Percentiles rank a stretch among this genome's conserved stretches.
These are phyloP conservation scores for Rhizomucor miehei DNA, from an alignment of 371 early-diverging fungal species.

Conservation along the genomic window DNA sequence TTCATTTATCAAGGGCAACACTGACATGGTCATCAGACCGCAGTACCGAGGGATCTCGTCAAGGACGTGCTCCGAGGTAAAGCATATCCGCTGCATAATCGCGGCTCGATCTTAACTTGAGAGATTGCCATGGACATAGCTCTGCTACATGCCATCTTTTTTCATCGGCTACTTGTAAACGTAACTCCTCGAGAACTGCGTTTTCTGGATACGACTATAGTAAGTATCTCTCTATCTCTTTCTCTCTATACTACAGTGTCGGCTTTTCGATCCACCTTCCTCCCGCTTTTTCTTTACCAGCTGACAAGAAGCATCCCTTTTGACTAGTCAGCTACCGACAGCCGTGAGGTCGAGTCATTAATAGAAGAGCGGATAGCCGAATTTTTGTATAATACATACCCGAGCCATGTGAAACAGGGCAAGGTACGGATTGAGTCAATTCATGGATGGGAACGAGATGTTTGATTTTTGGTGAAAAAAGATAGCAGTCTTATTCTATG, in stretches of 20 bases:
- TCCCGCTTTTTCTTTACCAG: no score
- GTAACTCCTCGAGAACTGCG: constrained; percentile 73
- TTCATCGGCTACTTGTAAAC: constrained; percentile 77
- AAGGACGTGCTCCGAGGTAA: constrained; percentile 66
- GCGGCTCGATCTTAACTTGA: not conserved
- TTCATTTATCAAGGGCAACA: not conserved
- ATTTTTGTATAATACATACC: constrained; percentile 34
- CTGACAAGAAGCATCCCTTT: not conserved
- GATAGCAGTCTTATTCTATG: constrained; percentile 72
- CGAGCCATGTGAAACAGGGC: constrained; percentile 25
- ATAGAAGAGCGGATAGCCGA: constrained; percentile 41
- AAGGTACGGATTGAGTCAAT: constrained; percentile 28
- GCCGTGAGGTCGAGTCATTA: constrained; percentile 30
- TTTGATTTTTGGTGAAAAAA: constrained; percentile 2
- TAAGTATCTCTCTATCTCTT: constrained; percentile 35
- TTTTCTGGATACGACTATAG: constrained; percentile 70
- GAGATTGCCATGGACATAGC: no score
- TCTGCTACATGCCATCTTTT: constrained; percentile 81
- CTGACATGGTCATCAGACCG: constrained; percentile 33
- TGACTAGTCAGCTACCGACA: constrained; percentile 38
- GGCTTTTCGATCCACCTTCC: no score
- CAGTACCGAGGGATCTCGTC: constrained; percentile 50
- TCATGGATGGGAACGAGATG: no score
- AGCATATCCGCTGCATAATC: not conserved
- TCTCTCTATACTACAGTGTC: no score